Evolutionary conservation across 2,329 filamentous ascomycete genomes (phyloP).

Genomic region (Cladophialophora immunda): DNA sequence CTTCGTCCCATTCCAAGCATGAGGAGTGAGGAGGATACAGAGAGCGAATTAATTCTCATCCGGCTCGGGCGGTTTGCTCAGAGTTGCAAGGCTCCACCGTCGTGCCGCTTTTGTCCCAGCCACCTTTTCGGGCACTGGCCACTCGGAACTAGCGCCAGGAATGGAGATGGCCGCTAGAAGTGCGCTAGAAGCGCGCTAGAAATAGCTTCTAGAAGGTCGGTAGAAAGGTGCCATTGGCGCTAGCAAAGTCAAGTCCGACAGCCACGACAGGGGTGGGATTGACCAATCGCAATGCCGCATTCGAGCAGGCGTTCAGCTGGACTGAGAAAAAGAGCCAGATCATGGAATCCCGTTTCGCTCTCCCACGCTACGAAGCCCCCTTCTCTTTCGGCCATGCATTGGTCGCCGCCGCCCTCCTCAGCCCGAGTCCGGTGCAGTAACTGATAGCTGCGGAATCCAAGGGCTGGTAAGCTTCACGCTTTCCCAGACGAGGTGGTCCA

Average conservation of each 20-base stretch:
- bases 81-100: slow-evolving; percentile 1
- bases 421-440: background rate
- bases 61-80: slow-evolving; percentile 3
- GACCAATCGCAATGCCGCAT: slow-evolving; percentile 11
- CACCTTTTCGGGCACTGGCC: slow-evolving; percentile 2
- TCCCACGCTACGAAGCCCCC: background rate
- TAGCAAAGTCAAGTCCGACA: slow-evolving; percentile 21
- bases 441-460: background rate
- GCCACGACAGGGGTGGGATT: slow-evolving; percentile 8
- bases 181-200: slow-evolving; percentile 16
- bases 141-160: background rate
- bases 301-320: slow-evolving; percentile 9
- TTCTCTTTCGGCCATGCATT: background rate
- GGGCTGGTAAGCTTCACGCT: slow-evolving; percentile 2
- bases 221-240: slow-evolving; percentile 10
- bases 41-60: background rate
- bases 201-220: slow-evolving; percentile 10
- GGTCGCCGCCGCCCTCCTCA: background rate
- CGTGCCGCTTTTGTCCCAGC: slow-evolving; percentile 4
- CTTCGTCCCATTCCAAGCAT: background rate
- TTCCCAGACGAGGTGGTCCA: background rate
- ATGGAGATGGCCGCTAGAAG: slow-evolving; percentile 11
- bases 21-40: background rate
- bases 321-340: background rate
- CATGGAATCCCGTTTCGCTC: background rate